These are phyloP conservation scores for Epichloe sp. DNA, from an alignment of 2,329 filamentous ascomycete genomes.

Conservation along the genomic window DNA sequence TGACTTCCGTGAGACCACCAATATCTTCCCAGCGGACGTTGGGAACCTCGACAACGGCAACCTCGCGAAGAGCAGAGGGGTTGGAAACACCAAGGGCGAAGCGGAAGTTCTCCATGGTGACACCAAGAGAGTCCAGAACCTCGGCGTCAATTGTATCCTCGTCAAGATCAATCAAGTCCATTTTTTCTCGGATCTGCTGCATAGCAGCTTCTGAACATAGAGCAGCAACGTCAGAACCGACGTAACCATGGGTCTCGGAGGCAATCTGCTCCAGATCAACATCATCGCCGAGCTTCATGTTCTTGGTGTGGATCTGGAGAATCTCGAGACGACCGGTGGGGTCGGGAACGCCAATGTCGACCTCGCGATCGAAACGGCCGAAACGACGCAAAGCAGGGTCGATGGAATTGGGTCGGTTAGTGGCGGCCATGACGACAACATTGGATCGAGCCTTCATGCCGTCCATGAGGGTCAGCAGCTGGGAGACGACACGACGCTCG, in stretches of 20 bases:
- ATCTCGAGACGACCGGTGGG: constrained; percentile 98
- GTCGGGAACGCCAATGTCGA: constrained; percentile 96
- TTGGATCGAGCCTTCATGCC: constrained; percentile 99
- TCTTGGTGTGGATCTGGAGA: constrained; percentile 99
- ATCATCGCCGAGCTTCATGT: constrained; percentile 98
- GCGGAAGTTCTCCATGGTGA: constrained; percentile 99
- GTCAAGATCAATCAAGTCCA: constrained; percentile 97
- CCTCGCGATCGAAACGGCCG: constrained; percentile 96
- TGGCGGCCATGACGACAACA: constrained; percentile 97
- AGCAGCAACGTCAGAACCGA: constrained; percentile 94
- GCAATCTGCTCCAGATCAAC: constrained; percentile 96
- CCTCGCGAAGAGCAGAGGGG: constrained; percentile 94
- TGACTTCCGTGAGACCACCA: constrained; percentile 94
- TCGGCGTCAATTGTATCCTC: constrained; percentile 99
- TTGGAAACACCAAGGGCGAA: constrained; percentile 97
- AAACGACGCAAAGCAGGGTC: constrained; percentile 95
- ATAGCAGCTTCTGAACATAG: constrained; percentile 98
- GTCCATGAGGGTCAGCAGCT: constrained; percentile 96
- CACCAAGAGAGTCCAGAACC: constrained; percentile 92
- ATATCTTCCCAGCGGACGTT: constrained; percentile 99
- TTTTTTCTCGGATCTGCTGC: constrained; percentile 99
- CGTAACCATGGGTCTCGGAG: constrained; percentile 95
- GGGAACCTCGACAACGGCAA: constrained; percentile 96
- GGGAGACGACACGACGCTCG: constrained; percentile 94
- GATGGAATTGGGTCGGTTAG: constrained; percentile 97